Evolutionary conservation across 1,284 basidiomycete species (phyloP).

Genomic region (Puccinia novopanici): DNA sequence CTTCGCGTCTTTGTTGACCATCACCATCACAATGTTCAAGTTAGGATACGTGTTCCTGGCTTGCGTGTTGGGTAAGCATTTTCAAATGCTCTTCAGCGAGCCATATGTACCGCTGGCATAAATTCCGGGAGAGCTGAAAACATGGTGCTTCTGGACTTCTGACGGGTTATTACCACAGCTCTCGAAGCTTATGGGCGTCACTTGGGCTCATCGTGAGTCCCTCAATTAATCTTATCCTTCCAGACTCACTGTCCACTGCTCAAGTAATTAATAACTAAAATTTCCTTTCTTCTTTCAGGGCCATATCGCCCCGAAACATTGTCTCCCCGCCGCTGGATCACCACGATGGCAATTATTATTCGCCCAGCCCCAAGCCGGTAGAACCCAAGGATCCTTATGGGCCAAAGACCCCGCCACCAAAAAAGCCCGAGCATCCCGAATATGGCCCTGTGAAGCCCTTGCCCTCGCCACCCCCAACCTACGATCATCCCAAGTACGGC

Average conservation of each 20-base stretch:
- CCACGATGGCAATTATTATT: not conserved
- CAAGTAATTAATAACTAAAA: too few species aligned
- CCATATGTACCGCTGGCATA: not conserved
- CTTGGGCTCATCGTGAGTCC: not conserved
- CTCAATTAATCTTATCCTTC: not conserved
- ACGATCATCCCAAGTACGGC: too few species aligned
- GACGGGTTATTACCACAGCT: not conserved
- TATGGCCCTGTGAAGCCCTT: not conserved
- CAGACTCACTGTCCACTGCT: too few species aligned
- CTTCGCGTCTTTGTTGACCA: not conserved
- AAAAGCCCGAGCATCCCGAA: not conserved
- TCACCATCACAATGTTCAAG: conserved; percentile 5
- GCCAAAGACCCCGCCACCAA: not conserved
- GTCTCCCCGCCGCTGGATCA: not conserved
- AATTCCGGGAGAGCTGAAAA: not conserved
- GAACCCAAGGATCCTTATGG: not conserved
- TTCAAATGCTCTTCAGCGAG: not conserved
- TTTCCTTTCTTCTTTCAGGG: not conserved
- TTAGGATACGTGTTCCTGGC: conserved; percentile 7
- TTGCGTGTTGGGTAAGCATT: conserved; percentile 13
- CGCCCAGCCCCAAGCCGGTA: not conserved
- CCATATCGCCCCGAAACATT: not conserved
- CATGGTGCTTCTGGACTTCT: not conserved
- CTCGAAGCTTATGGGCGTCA: not conserved
- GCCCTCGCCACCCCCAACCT: too few species aligned